Evolutionary conservation across 306 rosid species (phyloP).

Genomic region (Morella rubra): DNA sequence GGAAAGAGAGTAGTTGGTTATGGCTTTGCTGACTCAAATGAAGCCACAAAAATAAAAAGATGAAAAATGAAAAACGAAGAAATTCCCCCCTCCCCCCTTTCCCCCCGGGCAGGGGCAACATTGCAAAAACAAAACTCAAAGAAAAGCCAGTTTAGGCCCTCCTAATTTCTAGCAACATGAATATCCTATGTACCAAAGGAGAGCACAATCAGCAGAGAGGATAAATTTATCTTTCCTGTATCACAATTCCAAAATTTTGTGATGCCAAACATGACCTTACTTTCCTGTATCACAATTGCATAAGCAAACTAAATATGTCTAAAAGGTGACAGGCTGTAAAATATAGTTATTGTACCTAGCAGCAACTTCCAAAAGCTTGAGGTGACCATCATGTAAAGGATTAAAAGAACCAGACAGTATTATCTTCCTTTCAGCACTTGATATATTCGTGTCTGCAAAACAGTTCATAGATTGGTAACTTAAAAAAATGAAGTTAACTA

Average conservation of each 20-base stretch:
- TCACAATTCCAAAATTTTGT: no score
- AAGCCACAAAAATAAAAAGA: background rate
- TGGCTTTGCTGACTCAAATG: background rate
- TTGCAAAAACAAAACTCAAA: background rate
- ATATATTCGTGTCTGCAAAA: conserved; percentile 39
- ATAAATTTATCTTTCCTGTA: background rate
- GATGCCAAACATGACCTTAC: no score
- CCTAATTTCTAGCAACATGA: conserved; percentile 3
- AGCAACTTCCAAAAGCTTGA: conserved; percentile 86
- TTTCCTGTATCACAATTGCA: no score
- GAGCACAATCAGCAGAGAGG: background rate
- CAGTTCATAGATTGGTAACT: conserved; percentile 2
- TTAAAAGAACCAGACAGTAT: conserved; percentile 87
- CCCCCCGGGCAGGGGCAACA: background rate
- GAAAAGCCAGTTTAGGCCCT: background rate
- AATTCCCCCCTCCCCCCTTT: background rate
- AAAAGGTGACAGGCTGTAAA: background rate
- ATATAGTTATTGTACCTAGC: conserved; percentile 50
- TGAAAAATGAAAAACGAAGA: background rate
- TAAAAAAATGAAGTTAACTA: background rate
- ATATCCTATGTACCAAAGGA: background rate
- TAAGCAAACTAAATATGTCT: background rate
- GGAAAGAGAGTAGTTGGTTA: background rate
- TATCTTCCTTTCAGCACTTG: conserved; percentile 65
- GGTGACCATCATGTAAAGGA: conserved; percentile 88